These are phyloP conservation scores for Murraya koenigii DNA, from an alignment of 345 rosid genomes.

Conservation along the genomic window DNA sequence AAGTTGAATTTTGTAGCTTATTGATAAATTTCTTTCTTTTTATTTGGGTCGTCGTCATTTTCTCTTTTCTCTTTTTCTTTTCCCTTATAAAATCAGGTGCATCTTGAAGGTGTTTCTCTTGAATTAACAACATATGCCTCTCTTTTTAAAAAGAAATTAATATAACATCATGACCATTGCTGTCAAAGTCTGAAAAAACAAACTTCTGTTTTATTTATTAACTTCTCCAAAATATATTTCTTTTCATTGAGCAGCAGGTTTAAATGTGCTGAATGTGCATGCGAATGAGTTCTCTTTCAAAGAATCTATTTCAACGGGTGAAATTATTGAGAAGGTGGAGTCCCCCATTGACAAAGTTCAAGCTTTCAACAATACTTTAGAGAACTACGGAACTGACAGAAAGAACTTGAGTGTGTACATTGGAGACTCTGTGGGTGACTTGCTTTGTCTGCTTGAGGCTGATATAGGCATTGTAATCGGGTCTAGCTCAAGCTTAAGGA, in stretches of 20 bases:
- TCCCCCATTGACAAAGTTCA: constrained; percentile 74
- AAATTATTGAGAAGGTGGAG: constrained; percentile 63
- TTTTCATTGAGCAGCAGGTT: constrained; percentile 45
- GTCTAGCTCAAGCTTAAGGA: constrained; percentile 78
- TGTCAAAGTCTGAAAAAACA: background rate
- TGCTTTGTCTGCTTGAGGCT: constrained; percentile 89
- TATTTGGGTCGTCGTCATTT: background rate
- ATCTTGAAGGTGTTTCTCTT: background rate
- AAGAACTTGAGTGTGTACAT: constrained; percentile 67
- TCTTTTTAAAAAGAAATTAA: background rate
- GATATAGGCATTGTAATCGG: constrained; percentile 91
- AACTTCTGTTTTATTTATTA: background rate
- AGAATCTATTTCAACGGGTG: constrained; percentile 74
- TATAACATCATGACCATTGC: background rate
- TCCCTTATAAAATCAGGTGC: background rate
- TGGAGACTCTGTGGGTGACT: constrained; percentile 89
- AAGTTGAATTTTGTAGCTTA: background rate
- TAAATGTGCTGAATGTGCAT: constrained; percentile 56
- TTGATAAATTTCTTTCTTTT: background rate
- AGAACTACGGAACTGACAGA: constrained; percentile 27
- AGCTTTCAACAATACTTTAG: constrained; percentile 51
- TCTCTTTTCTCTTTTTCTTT: background rate
- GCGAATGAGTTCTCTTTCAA: constrained; percentile 76
- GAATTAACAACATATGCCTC: background rate
- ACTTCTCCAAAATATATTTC: background rate